Conservation (phyloP, 306 rosid species). For the Cicer bijugum region DNA sequence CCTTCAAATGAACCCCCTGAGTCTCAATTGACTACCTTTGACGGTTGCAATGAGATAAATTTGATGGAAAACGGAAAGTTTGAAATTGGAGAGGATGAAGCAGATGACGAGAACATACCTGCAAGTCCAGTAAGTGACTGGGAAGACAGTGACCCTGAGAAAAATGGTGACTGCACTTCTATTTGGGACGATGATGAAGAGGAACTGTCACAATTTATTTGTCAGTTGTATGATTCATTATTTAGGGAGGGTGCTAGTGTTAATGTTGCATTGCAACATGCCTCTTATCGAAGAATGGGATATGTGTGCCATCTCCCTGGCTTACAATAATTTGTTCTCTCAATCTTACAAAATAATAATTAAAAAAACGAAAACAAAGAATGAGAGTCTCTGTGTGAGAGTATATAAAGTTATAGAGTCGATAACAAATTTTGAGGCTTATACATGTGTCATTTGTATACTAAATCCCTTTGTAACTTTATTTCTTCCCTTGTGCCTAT, state of each 20-base stretch:
- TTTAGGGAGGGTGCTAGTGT: slow-evolving; percentile 74
- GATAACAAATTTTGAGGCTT: slow-evolving; percentile 71
- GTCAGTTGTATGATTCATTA: slow-evolving; percentile 78
- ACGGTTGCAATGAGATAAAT: slow-evolving; percentile 64
- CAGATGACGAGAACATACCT: slow-evolving; percentile 70
- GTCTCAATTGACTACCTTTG: slow-evolving; percentile 52
- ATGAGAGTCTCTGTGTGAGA: slow-evolving; percentile 16
- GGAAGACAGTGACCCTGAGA: slow-evolving; percentile 89
- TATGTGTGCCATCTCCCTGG: slow-evolving; percentile 84
- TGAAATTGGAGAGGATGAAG: slow-evolving; percentile 93
- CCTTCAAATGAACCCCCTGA: slow-evolving; percentile 83
- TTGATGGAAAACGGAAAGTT: slow-evolving; percentile 76
- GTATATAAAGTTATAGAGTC: slow-evolving; percentile 41
- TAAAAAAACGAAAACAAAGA: slow-evolving; percentile 17
- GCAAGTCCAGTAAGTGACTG: slow-evolving; percentile 88
- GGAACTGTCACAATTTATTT: slow-evolving; percentile 79
- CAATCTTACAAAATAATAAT: slow-evolving; percentile 31
- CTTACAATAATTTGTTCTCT: slow-evolving; percentile 51
- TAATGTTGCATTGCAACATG: slow-evolving; percentile 77
- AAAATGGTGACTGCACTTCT: slow-evolving; percentile 52
- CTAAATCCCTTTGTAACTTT: not conserved
- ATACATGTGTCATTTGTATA: slow-evolving; percentile 23
- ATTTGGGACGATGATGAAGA: slow-evolving; percentile 81
- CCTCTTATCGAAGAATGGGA: slow-evolving; percentile 80
- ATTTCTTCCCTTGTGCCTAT: slow-evolving; percentile 6